Base-by-base conservation (phyloP, 2,329 filamentous ascomycete genomes). In the Ascosphaera pollenicola region DNA sequence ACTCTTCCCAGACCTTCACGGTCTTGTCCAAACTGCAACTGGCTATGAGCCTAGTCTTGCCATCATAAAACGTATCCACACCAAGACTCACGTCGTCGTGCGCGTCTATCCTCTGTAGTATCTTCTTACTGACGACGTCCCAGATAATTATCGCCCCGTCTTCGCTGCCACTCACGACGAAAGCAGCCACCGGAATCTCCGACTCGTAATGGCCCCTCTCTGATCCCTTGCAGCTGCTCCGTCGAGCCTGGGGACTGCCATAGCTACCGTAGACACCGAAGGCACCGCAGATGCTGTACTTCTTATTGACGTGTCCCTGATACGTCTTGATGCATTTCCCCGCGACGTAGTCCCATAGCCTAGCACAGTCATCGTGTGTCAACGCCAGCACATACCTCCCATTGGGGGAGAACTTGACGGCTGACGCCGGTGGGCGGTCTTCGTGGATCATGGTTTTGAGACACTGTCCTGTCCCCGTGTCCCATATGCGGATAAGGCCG, bases 301-400 rank as follows among this genome's bases (percentile, higher is more conserved):
- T 76, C 40, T 73, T 67, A 55, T 98, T 98, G 40, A 64, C 61
- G 51, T 95, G 89, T 0, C 89, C 89, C 54, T 94, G 84, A 57
- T 95, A 98, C 11, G 89, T 98, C 66, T 98, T 98, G 51, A 93
- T 78, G 48, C 89, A 89, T 19, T 75, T 74, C 6, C 87, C 87
- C 30, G 83, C 74, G 7, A 92, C 78, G 54, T 95, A 98, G 56
- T 94, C 81, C 89, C 89, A 98, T 17, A 98, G 64, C 2, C 89
- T 75, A 36, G 98, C 70, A 53, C 80, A 87, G 43, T 76, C 80
- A 61, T 98, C 89, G 46, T 94, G 68, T 45, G 82, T 93, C 58
- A 80, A 93, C 10, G 89, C 87, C 2, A 95, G 69, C 40, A 98
- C 78, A 53, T 80, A 94, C 45, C 81, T 84, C 15, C 89, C 87